Conservation (phyloP, 2,329 filamentous ascomycete genomes). For the Xylaria sp. region DNA sequence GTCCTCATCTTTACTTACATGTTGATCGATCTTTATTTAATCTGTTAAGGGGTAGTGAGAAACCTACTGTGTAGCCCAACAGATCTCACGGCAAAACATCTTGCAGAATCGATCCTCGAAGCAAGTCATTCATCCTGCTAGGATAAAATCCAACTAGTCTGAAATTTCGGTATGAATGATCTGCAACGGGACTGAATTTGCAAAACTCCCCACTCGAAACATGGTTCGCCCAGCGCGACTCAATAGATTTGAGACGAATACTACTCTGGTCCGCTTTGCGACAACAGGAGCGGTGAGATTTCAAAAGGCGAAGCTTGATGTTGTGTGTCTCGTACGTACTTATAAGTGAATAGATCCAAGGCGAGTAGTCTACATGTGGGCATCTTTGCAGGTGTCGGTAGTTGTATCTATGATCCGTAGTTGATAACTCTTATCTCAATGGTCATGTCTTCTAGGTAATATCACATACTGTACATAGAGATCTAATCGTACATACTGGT, state of each 20-base stretch:
- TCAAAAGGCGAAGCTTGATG: slow-evolving; percentile 9
- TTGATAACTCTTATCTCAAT: too few species aligned
- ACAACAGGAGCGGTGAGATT: background rate
- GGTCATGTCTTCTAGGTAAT: too few species aligned
- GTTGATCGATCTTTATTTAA: background rate
- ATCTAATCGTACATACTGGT: background rate
- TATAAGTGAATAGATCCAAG: background rate
- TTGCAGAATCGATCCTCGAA: background rate
- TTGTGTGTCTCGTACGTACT: background rate
- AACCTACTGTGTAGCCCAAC: too few species aligned
- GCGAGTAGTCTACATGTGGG: too few species aligned
- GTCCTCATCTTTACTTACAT: background rate
- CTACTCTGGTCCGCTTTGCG: slow-evolving; percentile 21
- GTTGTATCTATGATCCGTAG: too few species aligned
- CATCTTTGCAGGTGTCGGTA: too few species aligned
- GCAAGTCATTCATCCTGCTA: background rate
- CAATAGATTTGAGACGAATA: slow-evolving; percentile 23
- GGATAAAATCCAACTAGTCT: background rate
- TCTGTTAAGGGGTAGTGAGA: background rate
- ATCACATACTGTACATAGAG: too few species aligned
- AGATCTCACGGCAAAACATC: background rate
- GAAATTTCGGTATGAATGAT: background rate
- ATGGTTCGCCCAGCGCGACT: slow-evolving; percentile 20
- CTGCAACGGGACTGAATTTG: slow-evolving; percentile 19
- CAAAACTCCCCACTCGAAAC: slow-evolving; percentile 16